Evolutionary conservation across 1,139 yeast species (phyloP), one percentile per base, ranked within the genome.

Genomic region (Pichia sp.): DNA sequence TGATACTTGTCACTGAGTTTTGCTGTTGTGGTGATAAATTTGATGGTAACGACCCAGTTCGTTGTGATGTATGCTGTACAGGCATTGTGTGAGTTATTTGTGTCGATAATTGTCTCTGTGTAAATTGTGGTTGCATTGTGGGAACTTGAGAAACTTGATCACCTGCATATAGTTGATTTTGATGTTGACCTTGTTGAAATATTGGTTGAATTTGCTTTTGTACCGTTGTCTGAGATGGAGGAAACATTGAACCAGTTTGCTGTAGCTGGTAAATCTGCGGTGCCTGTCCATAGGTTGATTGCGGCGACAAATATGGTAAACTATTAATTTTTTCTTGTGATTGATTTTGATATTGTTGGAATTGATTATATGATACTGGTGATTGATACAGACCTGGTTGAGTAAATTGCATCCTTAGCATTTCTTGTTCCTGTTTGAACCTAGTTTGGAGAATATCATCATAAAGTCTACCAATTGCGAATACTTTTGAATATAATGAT

Each of bases 401-500:
- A 10, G 49, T 37, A 23, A 11, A 30, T 35, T 47, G 39, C 27
- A 27, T 35, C 26, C 35, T 37, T 11, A 43, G 11, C 42, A 40
- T 40, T 35, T 50, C 52, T 31, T 50, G 47, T 33, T 53, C 52
- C 33, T 55, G 66, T 30, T 68, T 65, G 43, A 83, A 68, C 60
- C 89, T 74, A 33, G 77, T 74, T 54, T 92, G 96, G 50, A 90
- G 69, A 45, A 85, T 73, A 50, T 77, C 77, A 61, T 92, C 96
- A 59, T 92, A 92, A 40, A 84, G 71, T 50, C 85, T 73, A 56
- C 83, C 77, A 30, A 89, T 84, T 3, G 94, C 83, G 42, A 86
- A 80, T 44, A 92, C 74, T 59, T 92, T 87, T 39, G 86, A 80
- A 63, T 87, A 89, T 75, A 87, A 71, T 48, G 86, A 92, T 52